Conservation (phyloP, 805 yeast genomes). For the Yamadazyma ubonensis region DNA sequence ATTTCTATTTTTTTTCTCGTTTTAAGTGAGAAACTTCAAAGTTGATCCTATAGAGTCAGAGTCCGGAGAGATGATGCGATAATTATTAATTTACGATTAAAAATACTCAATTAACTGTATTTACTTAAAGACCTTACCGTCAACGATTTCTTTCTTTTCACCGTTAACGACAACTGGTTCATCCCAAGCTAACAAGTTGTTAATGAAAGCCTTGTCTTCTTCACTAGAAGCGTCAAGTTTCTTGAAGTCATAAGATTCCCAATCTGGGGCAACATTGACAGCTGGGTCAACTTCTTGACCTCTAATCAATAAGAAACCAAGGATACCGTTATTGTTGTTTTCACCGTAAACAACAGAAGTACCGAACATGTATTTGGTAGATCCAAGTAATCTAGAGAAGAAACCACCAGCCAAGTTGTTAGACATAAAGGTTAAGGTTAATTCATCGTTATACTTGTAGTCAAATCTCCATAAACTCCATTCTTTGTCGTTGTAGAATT, state of each 20-base stretch:
- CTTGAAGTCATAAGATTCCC: conserved; percentile 88
- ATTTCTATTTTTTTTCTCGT: too few relatives aligned
- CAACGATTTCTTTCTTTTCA: conserved; percentile 82
- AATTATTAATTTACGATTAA: too few relatives aligned
- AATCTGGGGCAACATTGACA: conserved; percentile 97
- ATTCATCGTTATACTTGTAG: conserved; percentile 97
- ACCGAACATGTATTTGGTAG: conserved; percentile 94
- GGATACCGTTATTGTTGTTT: conserved; percentile 96
- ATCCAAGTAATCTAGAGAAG: conserved; percentile 90
- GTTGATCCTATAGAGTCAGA: too few relatives aligned
- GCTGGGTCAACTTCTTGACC: conserved; percentile 92
- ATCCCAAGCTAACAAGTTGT: conserved; percentile 98
- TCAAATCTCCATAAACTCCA: conserved; percentile 95
- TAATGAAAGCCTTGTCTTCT: conserved; percentile 75
- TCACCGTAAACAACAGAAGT: conserved; percentile 94
- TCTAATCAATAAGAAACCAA: conserved; percentile 92
- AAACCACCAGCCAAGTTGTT: conserved; percentile 97
- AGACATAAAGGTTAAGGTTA: conserved; percentile 96
- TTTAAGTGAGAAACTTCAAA: too few relatives aligned
- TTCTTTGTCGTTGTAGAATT: conserved; percentile 85
- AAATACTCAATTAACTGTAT: neutral
- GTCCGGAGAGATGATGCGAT: too few relatives aligned
- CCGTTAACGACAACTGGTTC: conserved; percentile 83
- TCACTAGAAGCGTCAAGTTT: conserved; percentile 77
- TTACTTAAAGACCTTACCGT: conserved; percentile 97